Conservation (phyloP, 108 stramenopile species). For the Discostella stelligeroides region DNA sequence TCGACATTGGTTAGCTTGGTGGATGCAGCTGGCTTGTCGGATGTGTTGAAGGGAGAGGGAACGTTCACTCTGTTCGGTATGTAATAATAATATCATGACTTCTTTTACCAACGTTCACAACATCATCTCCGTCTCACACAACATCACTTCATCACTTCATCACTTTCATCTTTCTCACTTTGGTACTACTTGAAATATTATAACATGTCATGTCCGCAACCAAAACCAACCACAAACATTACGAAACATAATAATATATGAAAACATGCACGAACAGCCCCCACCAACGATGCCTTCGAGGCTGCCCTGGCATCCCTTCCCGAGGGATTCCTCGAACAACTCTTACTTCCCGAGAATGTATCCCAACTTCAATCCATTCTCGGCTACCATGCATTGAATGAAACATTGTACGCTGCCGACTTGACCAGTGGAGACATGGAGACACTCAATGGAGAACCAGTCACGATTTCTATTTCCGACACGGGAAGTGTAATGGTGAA, state of each 20-base stretch:
- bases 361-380: slow-evolving; percentile 2
- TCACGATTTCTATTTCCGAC: slow-evolving; percentile 18
- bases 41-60: background rate
- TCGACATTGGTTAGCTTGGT: slow-evolving; percentile 4
- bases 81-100: no score
- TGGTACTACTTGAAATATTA: no score
- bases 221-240: background rate
- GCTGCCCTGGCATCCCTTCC: slow-evolving; percentile 24
- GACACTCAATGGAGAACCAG: background rate
- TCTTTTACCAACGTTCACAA: no score
- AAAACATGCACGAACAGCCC: slow-evolving; percentile 4
- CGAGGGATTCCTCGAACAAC: slow-evolving; percentile 1
- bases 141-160: no score
- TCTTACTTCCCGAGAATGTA: slow-evolving; percentile 10
- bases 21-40: slow-evolving; percentile 3
- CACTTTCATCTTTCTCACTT: no score
- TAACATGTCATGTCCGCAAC: no score
- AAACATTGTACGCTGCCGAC: slow-evolving; percentile 8
- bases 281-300: slow-evolving; percentile 28
- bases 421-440: background rate
- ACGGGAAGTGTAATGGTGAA: slow-evolving; percentile 23
- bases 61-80: slow-evolving; percentile 6
- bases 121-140: no score
- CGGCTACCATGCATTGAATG: slow-evolving; percentile 2
- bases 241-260: background rate